Base-by-base conservation (phyloP, 305 asterid genomes). In the Fraxinus baroniana region DNA sequence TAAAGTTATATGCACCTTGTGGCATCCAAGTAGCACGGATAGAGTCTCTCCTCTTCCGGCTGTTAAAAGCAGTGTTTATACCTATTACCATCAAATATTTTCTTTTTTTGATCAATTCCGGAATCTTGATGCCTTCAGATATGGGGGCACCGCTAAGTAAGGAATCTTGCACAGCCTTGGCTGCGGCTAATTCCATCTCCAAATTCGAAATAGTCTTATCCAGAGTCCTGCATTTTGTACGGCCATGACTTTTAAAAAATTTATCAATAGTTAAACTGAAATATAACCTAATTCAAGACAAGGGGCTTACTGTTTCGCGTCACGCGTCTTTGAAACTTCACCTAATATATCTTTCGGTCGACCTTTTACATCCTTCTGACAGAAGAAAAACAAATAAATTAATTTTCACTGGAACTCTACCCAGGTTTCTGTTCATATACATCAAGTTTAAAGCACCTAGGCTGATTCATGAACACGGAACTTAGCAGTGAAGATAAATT, bases 21-120 rank as follows among this genome's bases (percentile, higher is more conserved):
- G 82, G 85, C 84, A 80, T 80, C 88, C 88, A 86, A 30, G 86
- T 86, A 28, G 78, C 81, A 18, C 88, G 86, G 66, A 83, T 76
- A 7, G 88, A 83, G 22, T 86, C 88, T 80, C 88, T 78, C 79
- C 88, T 83, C 84, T 39, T 83, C 46, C 86, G 80, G 60, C 88
- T 86, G 84, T 80, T 86, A 80, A 86, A 86, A 73, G 88, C 83
- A 7, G 86, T 82, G 70, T 85, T 83, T 28, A 85, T 70, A 6
- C 84, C 86, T 49, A 85, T 3, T 41, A 85, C 83, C 85, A 85
- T 81, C 22, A 81, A 74, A 78, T 81, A 81, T 36, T 78, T 85
- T 49, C 83, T 81, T 60, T 36, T 74, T 24, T 18, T 78, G 7
- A 33, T n/a, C 13, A 79, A 80, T 18, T 72, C 86, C 1, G 26